Base-by-base conservation (phyloP, 345 rosid species). In the Aurinia saxatilis region DNA sequence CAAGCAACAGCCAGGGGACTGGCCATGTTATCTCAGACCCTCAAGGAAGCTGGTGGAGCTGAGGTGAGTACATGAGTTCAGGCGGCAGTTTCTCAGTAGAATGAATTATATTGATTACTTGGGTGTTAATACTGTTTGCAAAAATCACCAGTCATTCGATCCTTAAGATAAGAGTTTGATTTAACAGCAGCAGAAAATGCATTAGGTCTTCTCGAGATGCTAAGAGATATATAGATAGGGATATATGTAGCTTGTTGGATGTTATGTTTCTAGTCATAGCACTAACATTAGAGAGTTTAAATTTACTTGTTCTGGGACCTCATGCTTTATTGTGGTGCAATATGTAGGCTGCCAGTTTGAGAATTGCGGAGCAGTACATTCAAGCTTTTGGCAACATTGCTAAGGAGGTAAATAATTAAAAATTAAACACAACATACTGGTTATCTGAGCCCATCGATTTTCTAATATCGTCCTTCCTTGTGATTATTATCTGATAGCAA, bases 301-400 rank as follows among this genome's bases (percentile, higher is more conserved):
- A 15, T 34, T 51, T 6, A 13, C 49, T 38, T 30, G 13, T 29
- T 55, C 10, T 31, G 9, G 7, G 12, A 30, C 1, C 10, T 39
- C 41, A 27, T 54, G 50, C n/a, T 67, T 48, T 17, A 36, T 65
- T 52, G 5, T 62, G 63, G 18, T 66, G 40, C 42, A 31, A 38
- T 51, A 9, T 74, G 65, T 90, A 93, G 97, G 96, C 97, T 15
- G 97, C 96, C 15, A 82, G 95, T 63, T 33, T 71, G 76, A 93
- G 79, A 75, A 60, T 87, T 61, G 96, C 97, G 9, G 96, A 87
- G 65, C 95, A 85, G 57, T 93, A 93, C 60, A 61, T 90, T 61
- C 76, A 79, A 3, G 96, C 99, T 35, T 93, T 90, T 30, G 72
- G 97, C 46, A 82, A 93, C 37, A 85, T 93, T 65, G 99, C 97